Base-by-base conservation (phyloP, 169 alveolate genomes). In the Plasmodium inui region DNA sequence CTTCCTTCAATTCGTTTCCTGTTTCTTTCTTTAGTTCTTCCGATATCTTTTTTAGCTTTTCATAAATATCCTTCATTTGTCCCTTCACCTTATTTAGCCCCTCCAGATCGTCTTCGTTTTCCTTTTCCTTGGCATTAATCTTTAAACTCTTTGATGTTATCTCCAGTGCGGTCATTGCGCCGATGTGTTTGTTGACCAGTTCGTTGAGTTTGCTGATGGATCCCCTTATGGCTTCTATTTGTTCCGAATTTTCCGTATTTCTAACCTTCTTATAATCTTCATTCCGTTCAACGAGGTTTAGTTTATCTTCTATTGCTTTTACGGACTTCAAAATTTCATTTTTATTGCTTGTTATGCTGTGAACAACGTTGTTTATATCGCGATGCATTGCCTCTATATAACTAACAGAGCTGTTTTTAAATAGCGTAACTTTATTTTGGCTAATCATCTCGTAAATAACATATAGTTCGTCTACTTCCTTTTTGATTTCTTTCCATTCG, bases 181-280 rank as follows among this genome's bases (percentile, higher is more conserved):
- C 3, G 19, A 34, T 8, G 55, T 78, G 30, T 78, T 37, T 39
- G 55, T 28, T 22, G 61, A 78, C 34, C 2, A 78, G 0, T 39
- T 78, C 61, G 28, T 78, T 78, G 32, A 78, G 39, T 8, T 28
- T 37, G 12, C 84, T 78, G 12, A 78, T 17, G 19, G 84, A 78
- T 19, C 19, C 30, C 50, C 19, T 78, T 78, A 78, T 46, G 14
- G 14, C 84, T 37, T 17, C 70, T 78, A 78, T 39, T 19, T 78
- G n/a, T n/a, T 78, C 12, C 22, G 39, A 71, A 39, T 78, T 78
- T 37, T 78, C 84, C 2, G 22, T 0, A 37, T 39, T 78, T 6
- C 10, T 78, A 37, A 78, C 67, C 53, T 78, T 12, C 41, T 78
- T 78, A 22, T 78, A 78, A 19, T 30, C 84, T 78, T 78, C 84